A percentile compares a stretch with the other conserved stretches of the same genome.
phyloP scores from a whole-genome alignment of 2,329 filamentous ascomycete species.

The Aspergillus terreus region DNA sequence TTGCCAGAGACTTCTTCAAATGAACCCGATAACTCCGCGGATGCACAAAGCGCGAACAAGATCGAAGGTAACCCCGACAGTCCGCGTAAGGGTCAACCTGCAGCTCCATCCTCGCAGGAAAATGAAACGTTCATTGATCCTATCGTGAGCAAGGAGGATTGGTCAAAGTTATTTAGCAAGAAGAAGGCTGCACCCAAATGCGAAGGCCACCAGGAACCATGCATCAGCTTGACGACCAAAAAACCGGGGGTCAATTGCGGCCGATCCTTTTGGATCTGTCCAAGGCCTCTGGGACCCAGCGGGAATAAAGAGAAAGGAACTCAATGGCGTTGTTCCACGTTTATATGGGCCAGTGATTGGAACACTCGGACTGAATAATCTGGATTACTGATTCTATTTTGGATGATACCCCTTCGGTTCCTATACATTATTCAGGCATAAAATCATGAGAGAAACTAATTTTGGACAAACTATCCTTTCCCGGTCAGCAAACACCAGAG shows the following conservation, averaged over 20 bases:
- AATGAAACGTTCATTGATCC: slow-evolving; percentile 59
- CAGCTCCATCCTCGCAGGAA: slow-evolving; percentile 16
- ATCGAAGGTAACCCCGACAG: background rate
- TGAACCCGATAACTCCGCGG: background rate
- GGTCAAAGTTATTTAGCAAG: slow-evolving; percentile 78
- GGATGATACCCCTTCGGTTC: background rate
- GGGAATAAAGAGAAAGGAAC: slow-evolving; percentile 81
- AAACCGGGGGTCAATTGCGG: slow-evolving; percentile 81
- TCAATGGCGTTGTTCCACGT: slow-evolving; percentile 83
- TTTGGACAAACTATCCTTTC: too few species aligned
- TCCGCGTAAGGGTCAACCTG: background rate
- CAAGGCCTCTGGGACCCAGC: slow-evolving; percentile 76
- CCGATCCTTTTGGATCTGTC: slow-evolving; percentile 64
- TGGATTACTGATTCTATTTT: background rate
- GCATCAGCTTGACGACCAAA: slow-evolving; percentile 78
- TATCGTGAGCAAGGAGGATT: slow-evolving; percentile 72
- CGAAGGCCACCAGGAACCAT: slow-evolving; percentile 79
- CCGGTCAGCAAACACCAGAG: too few species aligned
- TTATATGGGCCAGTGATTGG: slow-evolving; percentile 68
- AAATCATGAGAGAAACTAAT: background rate
- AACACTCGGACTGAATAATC: slow-evolving; percentile 32
- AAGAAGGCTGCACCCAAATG: slow-evolving; percentile 72
- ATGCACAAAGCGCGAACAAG: background rate
- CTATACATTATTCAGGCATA: background rate
- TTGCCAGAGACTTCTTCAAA: background rate